Percentiles rank a stretch among this genome's conserved stretches.
Conservation (phyloP, 192 early-diverging fungal species). For the Mortierella hygrophila region DNA sequence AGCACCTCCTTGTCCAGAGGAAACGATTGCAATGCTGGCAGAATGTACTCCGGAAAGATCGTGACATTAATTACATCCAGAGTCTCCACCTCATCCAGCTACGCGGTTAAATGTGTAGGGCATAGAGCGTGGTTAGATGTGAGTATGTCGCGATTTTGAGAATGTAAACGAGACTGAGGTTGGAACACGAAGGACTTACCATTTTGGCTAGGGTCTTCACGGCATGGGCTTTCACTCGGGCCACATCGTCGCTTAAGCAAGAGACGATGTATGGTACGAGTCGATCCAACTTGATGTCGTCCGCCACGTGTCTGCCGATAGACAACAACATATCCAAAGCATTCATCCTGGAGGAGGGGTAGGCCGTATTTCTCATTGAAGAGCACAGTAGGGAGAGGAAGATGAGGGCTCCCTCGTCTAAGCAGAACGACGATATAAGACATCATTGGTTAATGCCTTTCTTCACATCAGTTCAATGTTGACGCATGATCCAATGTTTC, state of each 20-base stretch:
- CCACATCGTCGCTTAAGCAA: conserved; percentile 73
- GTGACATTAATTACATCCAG: conserved; percentile 86
- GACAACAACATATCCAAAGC: conserved; percentile 83
- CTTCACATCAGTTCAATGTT: neutral
- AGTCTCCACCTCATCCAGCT: conserved; percentile 82
- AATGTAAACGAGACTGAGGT: too few species aligned
- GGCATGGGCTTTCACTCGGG: conserved; percentile 71
- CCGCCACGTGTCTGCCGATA: conserved; percentile 72
- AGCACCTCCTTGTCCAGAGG: conserved; percentile 78
- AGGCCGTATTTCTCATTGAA: conserved; percentile 75
- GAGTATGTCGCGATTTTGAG: neutral
- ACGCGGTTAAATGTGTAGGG: neutral
- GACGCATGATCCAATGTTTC: neutral
- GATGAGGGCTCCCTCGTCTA: conserved; percentile 78
- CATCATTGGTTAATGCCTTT: neutral
- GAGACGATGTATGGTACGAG: conserved; percentile 83
- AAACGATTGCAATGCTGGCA: conserved; percentile 81
- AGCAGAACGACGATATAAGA: neutral
- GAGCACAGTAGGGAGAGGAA: conserved; percentile 78
- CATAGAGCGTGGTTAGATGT: neutral
- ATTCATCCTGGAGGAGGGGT: conserved; percentile 76
- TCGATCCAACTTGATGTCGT: conserved; percentile 81
- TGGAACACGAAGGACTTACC: conserved; percentile 55
- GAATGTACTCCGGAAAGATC: conserved; percentile 92
- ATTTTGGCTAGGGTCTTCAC: conserved; percentile 77